These are phyloP conservation scores for Puccinellia tenuiflora DNA, from an alignment of 176 grass and related monocot genomes.

Conservation along the genomic window DNA sequence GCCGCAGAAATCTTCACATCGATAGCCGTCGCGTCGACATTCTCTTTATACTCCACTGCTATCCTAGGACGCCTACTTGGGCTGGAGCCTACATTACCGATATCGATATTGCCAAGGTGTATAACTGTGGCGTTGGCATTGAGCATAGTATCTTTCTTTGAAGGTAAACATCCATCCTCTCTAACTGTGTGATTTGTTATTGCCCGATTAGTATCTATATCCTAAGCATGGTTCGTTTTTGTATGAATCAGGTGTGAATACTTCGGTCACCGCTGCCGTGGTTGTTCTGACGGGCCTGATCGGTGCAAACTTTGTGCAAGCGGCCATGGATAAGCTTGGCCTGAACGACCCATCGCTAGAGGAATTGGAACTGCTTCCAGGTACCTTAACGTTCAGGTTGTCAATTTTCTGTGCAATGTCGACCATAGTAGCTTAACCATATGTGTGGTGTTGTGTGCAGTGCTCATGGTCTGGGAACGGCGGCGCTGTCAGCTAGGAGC, in stretches of 20 bases:
- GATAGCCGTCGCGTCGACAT: constrained; percentile 56
- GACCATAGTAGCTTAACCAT: no score
- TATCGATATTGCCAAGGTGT: constrained; percentile 87
- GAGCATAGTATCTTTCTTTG: constrained; percentile 94
- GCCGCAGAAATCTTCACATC: constrained; percentile 94
- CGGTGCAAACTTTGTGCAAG: constrained; percentile 89
- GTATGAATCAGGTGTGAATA: constrained; percentile 50
- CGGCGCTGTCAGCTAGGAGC: constrained; percentile 85
- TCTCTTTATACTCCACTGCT: constrained; percentile 92
- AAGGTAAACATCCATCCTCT: constrained; percentile 45
- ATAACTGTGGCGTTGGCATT: constrained; percentile 87
- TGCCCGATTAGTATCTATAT: neutral
- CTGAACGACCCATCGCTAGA: constrained; percentile 82
- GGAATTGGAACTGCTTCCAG: constrained; percentile 93
- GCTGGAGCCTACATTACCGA: constrained; percentile 64
- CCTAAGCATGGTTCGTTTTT: neutral
- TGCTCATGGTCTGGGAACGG: constrained; percentile 88
- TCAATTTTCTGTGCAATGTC: no score
- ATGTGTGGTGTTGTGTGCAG: constrained; percentile 34
- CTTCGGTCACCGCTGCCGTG: constrained; percentile 80
- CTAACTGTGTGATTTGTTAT: neutral
- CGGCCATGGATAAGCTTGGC: constrained; percentile 78
- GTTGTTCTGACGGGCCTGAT: constrained; percentile 90
- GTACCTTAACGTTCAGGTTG: no score
- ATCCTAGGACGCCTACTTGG: constrained; percentile 59